Conservation (phyloP, 2,329 filamentous ascomycete genomes). For the Fusarium sp. region DNA sequence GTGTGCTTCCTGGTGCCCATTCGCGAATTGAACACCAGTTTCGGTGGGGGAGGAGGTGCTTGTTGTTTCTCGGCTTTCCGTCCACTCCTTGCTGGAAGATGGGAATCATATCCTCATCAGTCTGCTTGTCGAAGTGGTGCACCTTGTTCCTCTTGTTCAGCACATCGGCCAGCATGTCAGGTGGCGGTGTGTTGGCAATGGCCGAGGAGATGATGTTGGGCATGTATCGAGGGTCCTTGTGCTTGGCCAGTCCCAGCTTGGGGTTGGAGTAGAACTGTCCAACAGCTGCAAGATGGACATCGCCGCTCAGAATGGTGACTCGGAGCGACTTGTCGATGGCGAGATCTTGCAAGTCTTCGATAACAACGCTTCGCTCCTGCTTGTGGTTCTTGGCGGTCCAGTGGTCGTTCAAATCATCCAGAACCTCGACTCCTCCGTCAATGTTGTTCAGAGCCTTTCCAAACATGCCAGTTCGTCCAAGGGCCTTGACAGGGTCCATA, state of each 20-base stretch:
- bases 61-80: slow-evolving; percentile 91
- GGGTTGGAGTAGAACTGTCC: slow-evolving; percentile 96
- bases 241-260: slow-evolving; percentile 82
- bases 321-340: slow-evolving; percentile 93
- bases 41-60: slow-evolving; percentile 84
- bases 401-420: slow-evolving; percentile 94
- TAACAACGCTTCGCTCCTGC: slow-evolving; percentile 84
- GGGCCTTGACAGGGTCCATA: slow-evolving; percentile 89
- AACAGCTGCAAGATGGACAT: slow-evolving; percentile 91
- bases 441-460: slow-evolving; percentile 88
- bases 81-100: slow-evolving; percentile 92
- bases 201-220: slow-evolving; percentile 94
- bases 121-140: slow-evolving; percentile 78
- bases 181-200: slow-evolving; percentile 91
- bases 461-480: slow-evolving; percentile 84
- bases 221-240: slow-evolving; percentile 96
- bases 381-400: slow-evolving; percentile 98
- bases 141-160: slow-evolving; percentile 93
- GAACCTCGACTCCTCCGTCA: slow-evolving; percentile 89
- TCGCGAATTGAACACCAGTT: slow-evolving; percentile 96
- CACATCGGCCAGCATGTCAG: slow-evolving; percentile 88
- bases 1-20: slow-evolving; percentile 83
- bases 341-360: slow-evolving; percentile 92
- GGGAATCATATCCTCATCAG: slow-evolving; percentile 95
- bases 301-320: slow-evolving; percentile 91